Conservation (phyloP, 2,329 filamentous ascomycete genomes). For the Phyllosticta citribraziliensis region DNA sequence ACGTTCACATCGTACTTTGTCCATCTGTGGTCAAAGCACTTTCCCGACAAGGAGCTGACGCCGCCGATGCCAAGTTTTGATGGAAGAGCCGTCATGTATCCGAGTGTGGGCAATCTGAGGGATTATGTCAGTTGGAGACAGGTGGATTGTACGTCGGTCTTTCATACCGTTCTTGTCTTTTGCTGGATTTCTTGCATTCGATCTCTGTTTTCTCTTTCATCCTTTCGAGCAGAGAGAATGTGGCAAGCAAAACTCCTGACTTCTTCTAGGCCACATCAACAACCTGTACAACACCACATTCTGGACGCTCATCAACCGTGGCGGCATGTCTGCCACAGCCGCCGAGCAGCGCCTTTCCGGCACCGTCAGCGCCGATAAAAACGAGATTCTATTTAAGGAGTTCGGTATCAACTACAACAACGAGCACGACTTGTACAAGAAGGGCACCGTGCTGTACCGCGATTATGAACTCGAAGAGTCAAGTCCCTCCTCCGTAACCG, state of each 20-base stretch:
- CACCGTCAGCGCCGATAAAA: constrained; percentile 78
- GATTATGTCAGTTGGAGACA: constrained; percentile 98
- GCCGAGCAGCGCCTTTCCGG: constrained; percentile 77
- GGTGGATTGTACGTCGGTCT: constrained; percentile 64
- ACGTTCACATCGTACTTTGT: constrained; percentile 91
- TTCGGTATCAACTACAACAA: constrained; percentile 98
- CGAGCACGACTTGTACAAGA: constrained; percentile 83
- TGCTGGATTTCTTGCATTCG: background rate
- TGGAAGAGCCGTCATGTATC: constrained; percentile 83
- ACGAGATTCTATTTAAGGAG: constrained; percentile 83
- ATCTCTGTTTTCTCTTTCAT: background rate
- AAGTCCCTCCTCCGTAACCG: constrained; percentile 1
- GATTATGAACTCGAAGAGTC: constrained; percentile 22
- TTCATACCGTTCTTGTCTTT: background rate
- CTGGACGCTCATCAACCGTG: constrained; percentile 75
- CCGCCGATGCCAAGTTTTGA: constrained; percentile 82
- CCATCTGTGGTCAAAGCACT: constrained; percentile 66
- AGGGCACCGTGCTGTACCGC: constrained; percentile 82
- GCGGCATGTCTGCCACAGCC: constrained; percentile 63
- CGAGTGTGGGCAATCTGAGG: constrained; percentile 66
- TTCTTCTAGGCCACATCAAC: constrained; percentile 72
- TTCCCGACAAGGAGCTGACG: constrained; percentile 60
- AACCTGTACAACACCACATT: constrained; percentile 98
- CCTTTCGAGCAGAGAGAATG: background rate
- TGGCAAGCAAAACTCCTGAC: background rate